A percentile compares a stretch with the other conserved stretches of the same genome.
These are phyloP conservation scores for Monosporascus ibericus DNA, from an alignment of 2,329 filamentous ascomycete genomes.

Conservation along the genomic window DNA sequence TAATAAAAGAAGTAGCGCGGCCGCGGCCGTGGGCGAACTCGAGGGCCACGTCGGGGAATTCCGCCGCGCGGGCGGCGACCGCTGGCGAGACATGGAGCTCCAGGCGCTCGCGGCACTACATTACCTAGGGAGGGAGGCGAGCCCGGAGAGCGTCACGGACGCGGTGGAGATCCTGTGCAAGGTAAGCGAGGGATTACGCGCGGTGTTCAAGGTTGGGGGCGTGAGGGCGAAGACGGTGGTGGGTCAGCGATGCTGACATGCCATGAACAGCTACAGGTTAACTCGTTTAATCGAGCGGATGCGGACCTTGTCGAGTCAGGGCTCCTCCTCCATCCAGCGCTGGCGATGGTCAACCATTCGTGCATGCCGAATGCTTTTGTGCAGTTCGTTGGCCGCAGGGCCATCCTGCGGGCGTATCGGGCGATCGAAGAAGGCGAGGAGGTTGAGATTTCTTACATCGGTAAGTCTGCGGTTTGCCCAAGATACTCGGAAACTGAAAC, in stretches of 20 bases:
- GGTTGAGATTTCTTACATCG: conserved; percentile 57
- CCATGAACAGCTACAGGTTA: conserved; percentile 49
- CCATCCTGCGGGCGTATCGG: conserved; percentile 43
- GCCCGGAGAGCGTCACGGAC: conserved; percentile 28
- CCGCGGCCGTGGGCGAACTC: conserved; percentile 30
- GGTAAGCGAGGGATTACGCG: conserved; percentile 27
- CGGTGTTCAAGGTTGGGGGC: not conserved
- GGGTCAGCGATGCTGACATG: not conserved
- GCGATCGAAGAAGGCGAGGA: conserved; percentile 47
- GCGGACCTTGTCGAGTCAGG: conserved; percentile 46
- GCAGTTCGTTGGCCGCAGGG: conserved; percentile 45
- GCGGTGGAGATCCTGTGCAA: conserved; percentile 48
- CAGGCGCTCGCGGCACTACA: conserved; percentile 45
- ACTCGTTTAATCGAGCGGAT: conserved; percentile 54
- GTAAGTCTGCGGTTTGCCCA: conserved; percentile 27
- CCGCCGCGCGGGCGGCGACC: conserved; percentile 15
- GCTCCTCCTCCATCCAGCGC: conserved; percentile 48
- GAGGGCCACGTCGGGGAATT: conserved; percentile 41
- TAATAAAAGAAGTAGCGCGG: conserved; percentile 11
- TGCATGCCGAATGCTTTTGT: conserved; percentile 56
- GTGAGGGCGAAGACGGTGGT: not conserved
- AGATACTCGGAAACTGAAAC: not conserved
- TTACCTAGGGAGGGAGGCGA: conserved; percentile 35
- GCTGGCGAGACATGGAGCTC: conserved; percentile 41
- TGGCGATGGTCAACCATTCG: conserved; percentile 58